These are phyloP conservation scores for Alternaria tenuissima DNA, from an alignment of 2,329 filamentous ascomycete species.

Conservation along the genomic window DNA sequence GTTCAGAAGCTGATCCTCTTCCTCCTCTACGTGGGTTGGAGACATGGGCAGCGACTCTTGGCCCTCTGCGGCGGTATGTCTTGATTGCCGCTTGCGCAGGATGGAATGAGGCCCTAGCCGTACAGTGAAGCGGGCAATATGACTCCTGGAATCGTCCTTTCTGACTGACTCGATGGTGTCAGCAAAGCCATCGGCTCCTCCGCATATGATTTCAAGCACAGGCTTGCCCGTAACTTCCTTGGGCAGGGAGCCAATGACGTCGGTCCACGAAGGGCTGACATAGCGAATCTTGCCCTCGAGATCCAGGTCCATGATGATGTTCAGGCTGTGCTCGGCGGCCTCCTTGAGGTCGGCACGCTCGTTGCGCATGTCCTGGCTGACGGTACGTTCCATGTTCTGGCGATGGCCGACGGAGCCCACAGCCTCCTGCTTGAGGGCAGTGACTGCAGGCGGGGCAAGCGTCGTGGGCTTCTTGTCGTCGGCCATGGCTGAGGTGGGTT, in stretches of 20 bases:
- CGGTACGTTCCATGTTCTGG: slow-evolving; percentile 65
- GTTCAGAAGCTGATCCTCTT: slow-evolving; percentile 68
- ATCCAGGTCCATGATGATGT: slow-evolving; percentile 93
- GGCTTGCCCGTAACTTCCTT: slow-evolving; percentile 76
- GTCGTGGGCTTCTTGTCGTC: slow-evolving; percentile 41
- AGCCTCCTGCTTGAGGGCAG: slow-evolving; percentile 54
- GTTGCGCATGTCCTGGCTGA: slow-evolving; percentile 90
- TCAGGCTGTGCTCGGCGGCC: slow-evolving; percentile 94
- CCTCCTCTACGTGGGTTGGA: slow-evolving; percentile 30
- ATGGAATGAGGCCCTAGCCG: slow-evolving; percentile 48
- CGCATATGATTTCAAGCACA: slow-evolving; percentile 82
- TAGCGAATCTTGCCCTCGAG: slow-evolving; percentile 90
- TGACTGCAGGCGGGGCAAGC: slow-evolving; percentile 55
- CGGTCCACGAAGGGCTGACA: slow-evolving; percentile 95
- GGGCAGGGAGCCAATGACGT: slow-evolving; percentile 83
- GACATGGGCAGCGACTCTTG: slow-evolving; percentile 44
- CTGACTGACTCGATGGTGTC: slow-evolving; percentile 84
- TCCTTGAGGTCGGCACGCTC: slow-evolving; percentile 93
- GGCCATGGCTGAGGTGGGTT: slow-evolving; percentile 28
- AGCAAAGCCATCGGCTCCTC: slow-evolving; percentile 80
- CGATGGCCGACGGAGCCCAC: slow-evolving; percentile 36
- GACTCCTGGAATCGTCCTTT: slow-evolving; percentile 90
- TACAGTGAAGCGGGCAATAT: slow-evolving; percentile 65
- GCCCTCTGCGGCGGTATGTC: slow-evolving; percentile 34
- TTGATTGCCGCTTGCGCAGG: slow-evolving; percentile 42